Evolutionary conservation across 225 moss, liverwort and hornwort species (phyloP).

Genomic region (Pleurozium schreberi): DNA sequence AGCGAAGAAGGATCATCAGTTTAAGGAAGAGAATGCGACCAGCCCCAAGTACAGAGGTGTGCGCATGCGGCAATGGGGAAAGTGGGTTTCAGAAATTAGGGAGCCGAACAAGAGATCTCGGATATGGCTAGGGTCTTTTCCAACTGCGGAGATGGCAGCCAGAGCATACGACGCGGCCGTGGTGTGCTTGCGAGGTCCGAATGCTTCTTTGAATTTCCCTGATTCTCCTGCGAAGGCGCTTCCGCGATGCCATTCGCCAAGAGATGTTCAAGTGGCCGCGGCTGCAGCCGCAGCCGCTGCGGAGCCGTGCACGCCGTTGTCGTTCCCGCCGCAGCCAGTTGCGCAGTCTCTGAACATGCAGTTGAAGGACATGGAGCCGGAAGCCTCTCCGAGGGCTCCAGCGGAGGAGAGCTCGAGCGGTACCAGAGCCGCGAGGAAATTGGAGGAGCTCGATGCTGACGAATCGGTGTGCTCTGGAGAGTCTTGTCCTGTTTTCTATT

Average conservation of each 20-base stretch:
- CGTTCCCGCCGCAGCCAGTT: conserved; percentile 7
- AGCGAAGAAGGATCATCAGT: conserved; percentile 2
- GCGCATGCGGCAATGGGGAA: conserved; percentile 44
- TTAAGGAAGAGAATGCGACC: neutral
- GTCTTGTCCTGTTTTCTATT: too few species aligned
- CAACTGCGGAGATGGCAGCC: conserved; percentile 37
- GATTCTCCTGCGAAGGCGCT: conserved; percentile 15
- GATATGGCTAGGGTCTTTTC: conserved; percentile 43
- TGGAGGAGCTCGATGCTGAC: neutral
- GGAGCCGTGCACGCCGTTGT: conserved; percentile 36
- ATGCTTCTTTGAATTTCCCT: conserved; percentile 23
- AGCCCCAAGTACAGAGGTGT: conserved; percentile 36
- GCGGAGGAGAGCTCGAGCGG: conserved; percentile 8
- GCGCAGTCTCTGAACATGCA: conserved; percentile 28
- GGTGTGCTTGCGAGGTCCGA: conserved; percentile 32
- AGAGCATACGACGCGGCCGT: conserved; percentile 32
- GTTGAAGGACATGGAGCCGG: neutral
- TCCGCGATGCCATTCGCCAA: conserved; percentile 7
- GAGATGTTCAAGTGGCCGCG: conserved; percentile 23
- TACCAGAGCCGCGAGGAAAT: neutral
- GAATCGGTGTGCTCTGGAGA: conserved; percentile 14
- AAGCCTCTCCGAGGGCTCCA: neutral
- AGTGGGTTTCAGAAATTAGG: conserved; percentile 41
- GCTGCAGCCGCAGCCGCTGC: conserved; percentile 22
- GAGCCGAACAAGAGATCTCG: conserved; percentile 42